Conservation (phyloP, 768 basidiomycete genomes). For the Lactifluus hygrophoroides region DNA sequence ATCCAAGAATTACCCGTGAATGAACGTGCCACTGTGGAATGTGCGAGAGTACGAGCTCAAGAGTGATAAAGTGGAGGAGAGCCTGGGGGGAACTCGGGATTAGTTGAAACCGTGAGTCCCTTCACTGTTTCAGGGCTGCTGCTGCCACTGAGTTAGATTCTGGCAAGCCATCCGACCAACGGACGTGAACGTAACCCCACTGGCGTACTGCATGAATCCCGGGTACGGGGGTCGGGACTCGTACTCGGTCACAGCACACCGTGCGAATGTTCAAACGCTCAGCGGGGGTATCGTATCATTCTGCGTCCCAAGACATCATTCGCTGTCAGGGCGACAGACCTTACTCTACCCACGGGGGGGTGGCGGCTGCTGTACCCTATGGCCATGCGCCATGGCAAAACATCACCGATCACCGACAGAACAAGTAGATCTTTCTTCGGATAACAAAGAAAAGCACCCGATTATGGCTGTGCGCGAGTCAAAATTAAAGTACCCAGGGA, state of each 20-base stretch:
- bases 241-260: not conserved
- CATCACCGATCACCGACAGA: not conserved
- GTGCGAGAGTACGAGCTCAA: not conserved
- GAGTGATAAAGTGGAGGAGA: not conserved
- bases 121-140: not conserved
- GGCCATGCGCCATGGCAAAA: not conserved
- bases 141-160: not conserved
- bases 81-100: too few species aligned
- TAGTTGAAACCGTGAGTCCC: too few species aligned
- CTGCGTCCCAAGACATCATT: constrained; percentile 1
- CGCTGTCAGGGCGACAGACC: constrained; percentile 13
- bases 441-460: not conserved
- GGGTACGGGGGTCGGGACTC: not conserved
- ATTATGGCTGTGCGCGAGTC: not conserved
- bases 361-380: not conserved
- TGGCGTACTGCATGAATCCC: not conserved
- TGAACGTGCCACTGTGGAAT: too few species aligned
- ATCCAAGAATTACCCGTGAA: too few species aligned
- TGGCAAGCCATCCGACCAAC: not conserved
- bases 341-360: not conserved
- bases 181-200: constrained; percentile 6
- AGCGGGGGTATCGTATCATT: constrained; percentile 4
- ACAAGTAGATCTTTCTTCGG: not conserved
- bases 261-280: constrained; percentile 8
- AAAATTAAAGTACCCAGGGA: not conserved